phyloP scores from a whole-genome alignment of 257 asterid species.

The Ballota nigra region DNA sequence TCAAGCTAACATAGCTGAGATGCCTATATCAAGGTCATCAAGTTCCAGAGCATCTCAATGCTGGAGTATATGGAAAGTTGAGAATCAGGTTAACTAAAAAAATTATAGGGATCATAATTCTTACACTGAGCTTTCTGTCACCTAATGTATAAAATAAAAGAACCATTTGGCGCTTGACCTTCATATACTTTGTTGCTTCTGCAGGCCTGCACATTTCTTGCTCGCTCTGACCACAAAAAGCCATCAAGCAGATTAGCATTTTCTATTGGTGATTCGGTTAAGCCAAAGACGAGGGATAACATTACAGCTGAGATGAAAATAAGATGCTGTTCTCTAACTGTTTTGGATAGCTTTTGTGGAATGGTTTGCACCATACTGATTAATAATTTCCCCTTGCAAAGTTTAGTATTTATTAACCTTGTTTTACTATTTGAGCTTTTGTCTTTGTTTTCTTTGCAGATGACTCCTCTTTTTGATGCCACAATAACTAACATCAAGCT shows the following conservation, averaged over 20 bases:
- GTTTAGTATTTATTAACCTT: slow-evolving; percentile 14
- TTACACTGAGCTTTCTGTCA: slow-evolving; percentile 16
- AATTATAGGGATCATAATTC: slow-evolving; percentile 2
- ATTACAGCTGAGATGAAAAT: slow-evolving; percentile 92
- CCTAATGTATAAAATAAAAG: background rate
- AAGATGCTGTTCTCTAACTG: slow-evolving; percentile 79
- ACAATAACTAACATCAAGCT: slow-evolving; percentile 91
- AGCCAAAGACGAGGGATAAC: slow-evolving; percentile 91
- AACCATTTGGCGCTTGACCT: slow-evolving; percentile 12
- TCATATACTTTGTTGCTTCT: slow-evolving; percentile 21
- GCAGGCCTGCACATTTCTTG: slow-evolving; percentile 97
- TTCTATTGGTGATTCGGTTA: slow-evolving; percentile 83
- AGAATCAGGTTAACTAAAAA: slow-evolving; percentile 67
- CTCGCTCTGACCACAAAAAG: slow-evolving; percentile 84
- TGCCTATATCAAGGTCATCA: slow-evolving; percentile 81
- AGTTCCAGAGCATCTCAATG: slow-evolving; percentile 73
- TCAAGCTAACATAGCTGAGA: slow-evolving; percentile 76
- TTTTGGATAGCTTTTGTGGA: slow-evolving; percentile 95
- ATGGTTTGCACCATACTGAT: slow-evolving; percentile 52
- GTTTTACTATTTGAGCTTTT: slow-evolving; percentile 23
- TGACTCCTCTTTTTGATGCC: slow-evolving; percentile 96
- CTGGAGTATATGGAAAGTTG: slow-evolving; percentile 99
- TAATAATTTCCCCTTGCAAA: slow-evolving; percentile 2
- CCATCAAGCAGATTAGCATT: slow-evolving; percentile 84
- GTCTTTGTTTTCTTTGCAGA: slow-evolving; percentile 45